Conservation (phyloP, 2,329 filamentous ascomycete genomes). For the Colletotrichum musae region DNA sequence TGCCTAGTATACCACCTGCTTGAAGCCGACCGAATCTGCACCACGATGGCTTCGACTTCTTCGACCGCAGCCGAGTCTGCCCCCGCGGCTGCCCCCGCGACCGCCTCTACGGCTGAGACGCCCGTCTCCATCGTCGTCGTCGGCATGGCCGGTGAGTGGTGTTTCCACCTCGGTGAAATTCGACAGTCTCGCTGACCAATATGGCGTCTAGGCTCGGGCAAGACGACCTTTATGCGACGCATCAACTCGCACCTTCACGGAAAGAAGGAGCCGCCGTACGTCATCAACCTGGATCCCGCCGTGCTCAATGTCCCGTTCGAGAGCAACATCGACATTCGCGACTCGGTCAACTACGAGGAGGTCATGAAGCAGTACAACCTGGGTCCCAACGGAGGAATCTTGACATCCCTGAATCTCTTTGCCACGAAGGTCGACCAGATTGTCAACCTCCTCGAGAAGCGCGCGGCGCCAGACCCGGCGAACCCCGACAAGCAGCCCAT, state of each 20-base stretch:
- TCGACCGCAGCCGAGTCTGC: slow-evolving; percentile 45
- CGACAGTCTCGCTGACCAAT: slow-evolving; percentile 27
- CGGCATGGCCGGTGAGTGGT: slow-evolving; percentile 86
- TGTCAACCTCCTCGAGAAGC: slow-evolving; percentile 89
- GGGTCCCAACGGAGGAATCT: slow-evolving; percentile 95
- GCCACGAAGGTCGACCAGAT: slow-evolving; percentile 99
- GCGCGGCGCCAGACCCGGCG: slow-evolving; percentile 75
- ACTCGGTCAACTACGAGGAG: slow-evolving; percentile 99
- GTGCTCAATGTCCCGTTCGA: slow-evolving; percentile 95
- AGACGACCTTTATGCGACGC: slow-evolving; percentile 99
- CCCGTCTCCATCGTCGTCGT: slow-evolving; percentile 92
- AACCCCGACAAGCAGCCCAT: slow-evolving; percentile 75
- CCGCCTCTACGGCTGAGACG: slow-evolving; percentile 53
- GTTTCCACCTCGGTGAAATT: slow-evolving; percentile 21
- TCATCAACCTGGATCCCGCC: slow-evolving; percentile 96
- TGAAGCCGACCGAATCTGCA: slow-evolving; percentile 21
- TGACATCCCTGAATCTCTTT: slow-evolving; percentile 96
- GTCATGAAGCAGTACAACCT: slow-evolving; percentile 99
- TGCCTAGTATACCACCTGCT: slow-evolving; percentile 6
- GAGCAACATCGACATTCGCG: slow-evolving; percentile 98
- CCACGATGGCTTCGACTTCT: slow-evolving; percentile 43
- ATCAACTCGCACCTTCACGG: slow-evolving; percentile 94
- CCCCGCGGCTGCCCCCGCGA: slow-evolving; percentile 35
- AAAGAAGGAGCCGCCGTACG: slow-evolving; percentile 87
- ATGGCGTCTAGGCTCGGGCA: slow-evolving; percentile 81